Conservation (phyloP, 2,329 filamentous ascomycete genomes). For the Grosmannia serpens region DNA sequence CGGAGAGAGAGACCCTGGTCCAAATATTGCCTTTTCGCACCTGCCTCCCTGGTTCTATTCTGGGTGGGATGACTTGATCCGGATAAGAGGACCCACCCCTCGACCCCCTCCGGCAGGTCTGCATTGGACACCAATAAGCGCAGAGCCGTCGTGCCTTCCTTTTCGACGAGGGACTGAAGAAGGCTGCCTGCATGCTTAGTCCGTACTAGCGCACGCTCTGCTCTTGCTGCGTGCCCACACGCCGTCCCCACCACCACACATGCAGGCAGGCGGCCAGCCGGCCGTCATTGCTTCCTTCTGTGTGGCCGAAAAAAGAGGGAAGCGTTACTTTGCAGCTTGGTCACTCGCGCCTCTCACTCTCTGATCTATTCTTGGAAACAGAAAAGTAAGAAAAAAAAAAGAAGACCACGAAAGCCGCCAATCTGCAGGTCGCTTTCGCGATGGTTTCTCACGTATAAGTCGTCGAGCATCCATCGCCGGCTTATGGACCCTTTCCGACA, state of each 20-base stretch:
- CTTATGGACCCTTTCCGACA: not conserved
- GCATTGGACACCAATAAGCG: no score
- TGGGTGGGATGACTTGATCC: no score
- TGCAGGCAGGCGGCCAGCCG: not conserved
- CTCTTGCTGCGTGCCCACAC: not conserved
- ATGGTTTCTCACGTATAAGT: constrained; percentile 38
- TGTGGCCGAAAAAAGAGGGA: not conserved
- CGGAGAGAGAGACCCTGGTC: not conserved
- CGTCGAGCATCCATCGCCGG: constrained; percentile 24
- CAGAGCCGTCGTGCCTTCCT: not conserved
- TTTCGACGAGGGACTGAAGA: not conserved
- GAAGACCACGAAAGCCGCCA: not conserved
- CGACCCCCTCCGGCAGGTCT: no score
- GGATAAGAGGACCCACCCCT: no score
- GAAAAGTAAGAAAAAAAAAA: not conserved
- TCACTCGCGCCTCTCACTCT: not conserved
- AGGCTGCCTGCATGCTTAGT: not conserved
- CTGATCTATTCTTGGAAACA: constrained; percentile 1
- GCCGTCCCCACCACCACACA: not conserved
- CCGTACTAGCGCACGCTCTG: not conserved
- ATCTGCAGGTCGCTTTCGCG: not conserved
- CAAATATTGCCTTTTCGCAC: not conserved
- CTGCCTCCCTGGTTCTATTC: no score
- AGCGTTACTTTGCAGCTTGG: not conserved
- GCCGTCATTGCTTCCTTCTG: not conserved